These are phyloP conservation scores for Colletotrichum lupini DNA, from an alignment of 2,329 filamentous ascomycete species.

Conservation along the genomic window DNA sequence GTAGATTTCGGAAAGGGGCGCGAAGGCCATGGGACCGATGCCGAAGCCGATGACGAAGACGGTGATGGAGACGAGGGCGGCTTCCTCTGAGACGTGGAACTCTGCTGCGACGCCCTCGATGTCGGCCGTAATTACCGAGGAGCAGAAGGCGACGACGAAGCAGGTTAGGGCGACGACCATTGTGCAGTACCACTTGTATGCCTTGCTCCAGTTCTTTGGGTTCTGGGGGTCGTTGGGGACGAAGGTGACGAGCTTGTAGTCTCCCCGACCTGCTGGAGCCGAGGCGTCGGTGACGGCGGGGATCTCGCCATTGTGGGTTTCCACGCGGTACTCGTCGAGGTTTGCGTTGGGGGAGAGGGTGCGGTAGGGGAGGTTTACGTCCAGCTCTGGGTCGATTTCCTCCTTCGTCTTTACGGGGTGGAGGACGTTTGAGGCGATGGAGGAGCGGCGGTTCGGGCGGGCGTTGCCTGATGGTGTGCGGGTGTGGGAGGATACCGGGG, in stretches of 20 bases:
- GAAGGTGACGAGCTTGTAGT: slow-evolving; percentile 72
- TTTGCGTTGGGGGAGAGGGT: slow-evolving; percentile 70
- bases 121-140: slow-evolving; percentile 82
- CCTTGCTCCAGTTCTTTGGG: slow-evolving; percentile 87
- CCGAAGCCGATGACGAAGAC: slow-evolving; percentile 87
- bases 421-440: slow-evolving; percentile 38
- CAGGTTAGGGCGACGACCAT: slow-evolving; percentile 84
- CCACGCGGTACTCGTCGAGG: slow-evolving; percentile 74
- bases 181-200: slow-evolving; percentile 84
- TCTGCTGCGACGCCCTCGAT: slow-evolving; percentile 70
- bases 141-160: slow-evolving; percentile 78
- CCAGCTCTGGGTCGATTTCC: slow-evolving; percentile 52
- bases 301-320: slow-evolving; percentile 71
- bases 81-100: slow-evolving; percentile 78
- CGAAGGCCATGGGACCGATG: slow-evolving; percentile 83
- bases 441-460: slow-evolving; percentile 34
- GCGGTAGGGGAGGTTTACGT: slow-evolving; percentile 72
- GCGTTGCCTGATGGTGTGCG: background rate
- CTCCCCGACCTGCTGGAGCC: too few relatives aligned
- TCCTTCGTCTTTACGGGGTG: slow-evolving; percentile 45
- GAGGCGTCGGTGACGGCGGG: too few relatives aligned
- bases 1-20: slow-evolving; percentile 80
- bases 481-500: slow-evolving; percentile 16
- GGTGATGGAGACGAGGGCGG: slow-evolving; percentile 77
- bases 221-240: slow-evolving; percentile 78